Evolutionary conservation across 169 alveolate species (phyloP).

Genomic region (Cystoisospora suis): DNA sequence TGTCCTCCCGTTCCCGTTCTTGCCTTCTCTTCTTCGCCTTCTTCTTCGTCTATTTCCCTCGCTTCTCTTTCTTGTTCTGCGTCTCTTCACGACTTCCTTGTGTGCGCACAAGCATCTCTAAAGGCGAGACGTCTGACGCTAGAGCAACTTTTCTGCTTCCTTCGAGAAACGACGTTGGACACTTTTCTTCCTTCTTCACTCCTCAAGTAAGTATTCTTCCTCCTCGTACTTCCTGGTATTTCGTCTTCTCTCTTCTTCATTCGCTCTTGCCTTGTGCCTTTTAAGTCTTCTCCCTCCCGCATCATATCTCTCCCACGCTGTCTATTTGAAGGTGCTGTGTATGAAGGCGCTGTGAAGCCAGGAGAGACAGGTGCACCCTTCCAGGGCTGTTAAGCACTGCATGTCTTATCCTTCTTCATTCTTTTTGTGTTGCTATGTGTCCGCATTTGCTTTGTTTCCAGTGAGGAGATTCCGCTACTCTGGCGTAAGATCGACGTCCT

Average conservation of each 20-base stretch:
- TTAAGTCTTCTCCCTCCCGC: not conserved
- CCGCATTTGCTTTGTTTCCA: too few species aligned
- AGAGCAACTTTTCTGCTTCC: conserved; percentile 10
- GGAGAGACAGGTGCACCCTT: not conserved
- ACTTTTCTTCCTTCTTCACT: not conserved
- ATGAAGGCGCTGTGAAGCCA: too few species aligned
- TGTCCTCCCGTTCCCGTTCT: not conserved
- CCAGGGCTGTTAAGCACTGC: not conserved
- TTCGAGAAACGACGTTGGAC: not conserved
- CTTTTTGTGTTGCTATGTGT: too few species aligned
- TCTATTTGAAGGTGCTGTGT: not conserved
- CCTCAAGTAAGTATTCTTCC: not conserved
- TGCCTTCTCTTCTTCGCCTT: not conserved
- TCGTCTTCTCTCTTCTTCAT: not conserved
- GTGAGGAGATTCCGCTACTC: not conserved
- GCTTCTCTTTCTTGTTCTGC: not conserved
- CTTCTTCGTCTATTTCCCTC: not conserved
- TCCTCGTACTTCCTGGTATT: not conserved
- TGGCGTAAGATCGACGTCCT: not conserved
- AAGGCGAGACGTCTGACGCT: not conserved
- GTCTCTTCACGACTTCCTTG: not conserved
- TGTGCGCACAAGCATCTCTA: not conserved
- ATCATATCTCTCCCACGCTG: not conserved
- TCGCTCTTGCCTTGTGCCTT: not conserved
- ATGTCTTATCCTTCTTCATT: not conserved